A percentile compares a stretch with the other conserved stretches of the same genome.
phyloP scores from a whole-genome alignment of 768 basidiomycete species.

The Leccinellum luteum region DNA sequence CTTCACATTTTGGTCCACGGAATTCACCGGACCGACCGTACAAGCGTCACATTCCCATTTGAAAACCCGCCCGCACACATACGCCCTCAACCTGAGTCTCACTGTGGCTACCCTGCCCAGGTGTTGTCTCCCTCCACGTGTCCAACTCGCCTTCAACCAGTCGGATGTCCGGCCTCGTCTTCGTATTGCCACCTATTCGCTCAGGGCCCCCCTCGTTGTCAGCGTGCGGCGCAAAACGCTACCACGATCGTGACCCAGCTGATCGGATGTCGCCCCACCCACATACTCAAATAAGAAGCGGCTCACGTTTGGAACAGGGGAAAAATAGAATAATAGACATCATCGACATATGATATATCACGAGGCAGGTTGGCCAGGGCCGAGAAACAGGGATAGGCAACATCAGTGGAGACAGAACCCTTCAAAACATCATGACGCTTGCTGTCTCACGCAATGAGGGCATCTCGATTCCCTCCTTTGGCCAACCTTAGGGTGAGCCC shows the following conservation, averaged over 20 bases:
- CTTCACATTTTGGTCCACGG: neutral
- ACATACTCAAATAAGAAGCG: neutral
- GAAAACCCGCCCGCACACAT: constrained; percentile 3
- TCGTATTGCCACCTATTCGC: constrained; percentile 2
- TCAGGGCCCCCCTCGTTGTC: constrained; percentile 22
- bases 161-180: constrained; percentile 5
- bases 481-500: constrained; percentile 19
- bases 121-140: constrained; percentile 7
- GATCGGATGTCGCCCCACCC: constrained; percentile 11
- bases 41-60: constrained; percentile 3
- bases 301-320: constrained; percentile 3
- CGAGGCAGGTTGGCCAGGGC: neutral
- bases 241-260: constrained; percentile 5
- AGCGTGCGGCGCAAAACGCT: constrained; percentile 15
- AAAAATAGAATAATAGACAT: constrained; percentile 21
- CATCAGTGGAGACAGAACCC: neutral
- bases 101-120: neutral
- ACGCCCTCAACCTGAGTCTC: constrained; percentile 22
- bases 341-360: constrained; percentile 14
- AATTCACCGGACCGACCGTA: neutral
- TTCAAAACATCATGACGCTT: constrained; percentile 6
- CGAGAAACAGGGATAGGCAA: neutral
- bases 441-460: constrained; percentile 18
- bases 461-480: constrained; percentile 20
- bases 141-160: neutral